These are phyloP conservation scores for Berkeleyomyces basicola DNA, from an alignment of 2,329 filamentous ascomycete species.

Conservation along the genomic window DNA sequence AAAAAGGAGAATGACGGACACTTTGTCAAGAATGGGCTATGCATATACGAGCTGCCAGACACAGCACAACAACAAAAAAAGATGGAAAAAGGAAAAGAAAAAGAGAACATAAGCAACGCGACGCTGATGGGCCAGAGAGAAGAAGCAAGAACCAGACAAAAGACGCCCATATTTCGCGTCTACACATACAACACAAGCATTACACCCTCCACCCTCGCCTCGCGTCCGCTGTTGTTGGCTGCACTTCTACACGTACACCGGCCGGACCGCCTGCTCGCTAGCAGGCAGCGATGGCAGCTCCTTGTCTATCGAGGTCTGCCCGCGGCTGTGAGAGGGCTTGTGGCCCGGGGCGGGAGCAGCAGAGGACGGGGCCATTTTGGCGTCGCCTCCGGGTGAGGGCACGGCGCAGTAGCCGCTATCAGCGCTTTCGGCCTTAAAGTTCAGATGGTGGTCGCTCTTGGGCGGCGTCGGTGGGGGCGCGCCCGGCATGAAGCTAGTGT, in stretches of 20 bases:
- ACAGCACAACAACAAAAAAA: constrained; percentile 15
- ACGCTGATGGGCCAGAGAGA: not conserved
- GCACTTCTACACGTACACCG: constrained; percentile 10
- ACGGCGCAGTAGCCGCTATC: constrained; percentile 30
- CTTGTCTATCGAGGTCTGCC: constrained; percentile 43
- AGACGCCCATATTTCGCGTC: too few relatives aligned
- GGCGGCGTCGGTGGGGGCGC: constrained; percentile 30
- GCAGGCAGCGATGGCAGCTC: constrained; percentile 39
- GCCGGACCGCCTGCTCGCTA: constrained; percentile 12
- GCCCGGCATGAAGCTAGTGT: constrained; percentile 20
- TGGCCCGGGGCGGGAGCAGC: not conserved
- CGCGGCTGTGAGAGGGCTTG: constrained; percentile 12
- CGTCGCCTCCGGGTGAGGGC: not conserved
- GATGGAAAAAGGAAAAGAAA: constrained; percentile 15
- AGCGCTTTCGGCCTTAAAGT: constrained; percentile 29
- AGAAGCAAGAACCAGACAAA: constrained; percentile 8
- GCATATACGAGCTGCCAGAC: constrained; percentile 9
- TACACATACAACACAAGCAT: too few relatives aligned
- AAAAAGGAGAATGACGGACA: constrained; percentile 7
- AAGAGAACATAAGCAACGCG: not conserved
- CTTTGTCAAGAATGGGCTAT: not conserved
- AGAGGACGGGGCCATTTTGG: not conserved
- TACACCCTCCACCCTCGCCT: not conserved
- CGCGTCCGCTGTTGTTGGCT: not conserved
- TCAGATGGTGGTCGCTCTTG: constrained; percentile 24